Percentiles rank a stretch among this genome's conserved stretches.
Evolutionary conservation across 129 eudicot species (phyloP).

Genomic region (Saposhnikovia divaricata): DNA sequence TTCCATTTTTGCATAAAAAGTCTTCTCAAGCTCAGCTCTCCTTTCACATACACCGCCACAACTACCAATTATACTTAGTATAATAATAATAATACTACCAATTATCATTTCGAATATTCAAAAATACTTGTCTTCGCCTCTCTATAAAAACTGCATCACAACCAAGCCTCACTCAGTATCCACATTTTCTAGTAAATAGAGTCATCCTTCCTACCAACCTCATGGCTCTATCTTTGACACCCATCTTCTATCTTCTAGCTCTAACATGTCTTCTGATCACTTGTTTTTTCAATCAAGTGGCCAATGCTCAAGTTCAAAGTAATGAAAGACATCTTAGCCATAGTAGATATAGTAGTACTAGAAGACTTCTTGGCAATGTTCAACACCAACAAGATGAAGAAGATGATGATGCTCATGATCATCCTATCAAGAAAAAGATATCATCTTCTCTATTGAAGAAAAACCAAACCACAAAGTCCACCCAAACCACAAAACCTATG

Average conservation of each 20-base stretch:
- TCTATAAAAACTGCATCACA: not conserved
- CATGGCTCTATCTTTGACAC: not conserved
- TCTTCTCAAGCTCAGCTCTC: not conserved
- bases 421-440: not conserved
- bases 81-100: not conserved
- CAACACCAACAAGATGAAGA: not conserved
- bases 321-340: not conserved
- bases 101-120: not conserved
- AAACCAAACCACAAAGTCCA: constrained; percentile 28
- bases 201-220: not conserved
- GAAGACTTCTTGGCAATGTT: not conserved
- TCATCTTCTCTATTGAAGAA: constrained; percentile 3
- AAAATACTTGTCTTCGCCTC: not conserved
- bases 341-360: too few relatives aligned
- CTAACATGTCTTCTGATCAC: not conserved
- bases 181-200: not conserved
- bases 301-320: not conserved
- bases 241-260: not conserved
- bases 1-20: not conserved
- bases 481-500: constrained; percentile 27
- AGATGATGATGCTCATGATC: not conserved
- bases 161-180: not conserved
- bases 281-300: not conserved
- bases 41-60: not conserved
- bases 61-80: not conserved